A percentile compares a stretch with the other conserved stretches of the same genome.
Evolutionary conservation across 2,329 filamentous ascomycete genomes (phyloP).

Genomic region (Sarocladium kiliense): DNA sequence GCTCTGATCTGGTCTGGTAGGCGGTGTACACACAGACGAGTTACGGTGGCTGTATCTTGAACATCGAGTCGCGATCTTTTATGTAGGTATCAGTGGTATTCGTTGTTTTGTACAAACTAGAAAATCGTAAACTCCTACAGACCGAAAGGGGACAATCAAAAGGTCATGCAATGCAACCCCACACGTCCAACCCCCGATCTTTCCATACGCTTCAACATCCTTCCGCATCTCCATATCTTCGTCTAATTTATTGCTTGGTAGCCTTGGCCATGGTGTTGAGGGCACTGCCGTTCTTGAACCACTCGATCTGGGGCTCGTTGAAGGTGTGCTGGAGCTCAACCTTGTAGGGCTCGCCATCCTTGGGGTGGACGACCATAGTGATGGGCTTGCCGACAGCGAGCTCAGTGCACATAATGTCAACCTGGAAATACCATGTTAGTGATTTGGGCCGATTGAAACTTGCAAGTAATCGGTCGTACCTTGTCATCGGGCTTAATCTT

Average conservation of each 20-base stretch:
- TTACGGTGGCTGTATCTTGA: too few species aligned
- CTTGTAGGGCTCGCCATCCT: slow-evolving; percentile 76
- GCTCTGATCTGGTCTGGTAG: too few species aligned
- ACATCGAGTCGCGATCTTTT: too few species aligned
- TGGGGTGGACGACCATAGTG: slow-evolving; percentile 87
- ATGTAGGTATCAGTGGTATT: slow-evolving; percentile 9
- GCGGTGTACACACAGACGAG: too few species aligned
- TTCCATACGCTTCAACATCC: neutral
- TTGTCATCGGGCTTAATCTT: slow-evolving; percentile 91
- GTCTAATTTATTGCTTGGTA: slow-evolving; percentile 25
- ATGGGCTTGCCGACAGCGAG: slow-evolving; percentile 89
- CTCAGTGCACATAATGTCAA: slow-evolving; percentile 85
- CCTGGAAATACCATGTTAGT: slow-evolving; percentile 29
- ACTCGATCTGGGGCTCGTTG: slow-evolving; percentile 96
- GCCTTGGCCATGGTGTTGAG: slow-evolving; percentile 97
- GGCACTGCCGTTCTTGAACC: slow-evolving; percentile 97
- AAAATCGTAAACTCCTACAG: slow-evolving; percentile 9
- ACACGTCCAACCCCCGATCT: neutral
- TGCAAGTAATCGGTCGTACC: slow-evolving; percentile 32
- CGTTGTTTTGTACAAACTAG: slow-evolving; percentile 9
- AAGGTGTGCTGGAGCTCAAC: slow-evolving; percentile 89
- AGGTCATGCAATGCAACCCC: slow-evolving; percentile 6
- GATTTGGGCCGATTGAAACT: neutral
- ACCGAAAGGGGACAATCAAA: slow-evolving; percentile 2
- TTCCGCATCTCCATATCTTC: neutral